Evolutionary conservation across 305 asterid genomes (phyloP).

Genomic region (Fraxinus sp.): DNA sequence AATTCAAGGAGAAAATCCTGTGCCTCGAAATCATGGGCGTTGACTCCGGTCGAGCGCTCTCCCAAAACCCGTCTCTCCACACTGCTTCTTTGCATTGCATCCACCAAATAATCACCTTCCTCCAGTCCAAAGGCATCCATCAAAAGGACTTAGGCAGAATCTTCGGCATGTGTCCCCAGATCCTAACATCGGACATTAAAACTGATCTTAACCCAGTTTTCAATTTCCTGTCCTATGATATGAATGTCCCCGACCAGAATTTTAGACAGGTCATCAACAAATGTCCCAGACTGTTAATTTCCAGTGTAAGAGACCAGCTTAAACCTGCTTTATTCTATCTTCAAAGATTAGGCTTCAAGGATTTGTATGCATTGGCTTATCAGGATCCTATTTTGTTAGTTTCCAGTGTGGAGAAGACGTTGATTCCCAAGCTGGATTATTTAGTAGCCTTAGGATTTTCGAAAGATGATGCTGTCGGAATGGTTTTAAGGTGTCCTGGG

Average conservation of each 20-base stretch:
- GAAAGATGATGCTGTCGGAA: conserved; percentile 51
- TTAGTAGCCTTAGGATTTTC: conserved; percentile 58
- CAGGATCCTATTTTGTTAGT: conserved; percentile 74
- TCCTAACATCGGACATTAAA: conserved; percentile 64
- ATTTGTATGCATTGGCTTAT: conserved; percentile 53
- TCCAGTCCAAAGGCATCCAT: conserved; percentile 79
- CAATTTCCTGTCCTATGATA: conserved; percentile 57
- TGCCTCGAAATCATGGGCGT: conserved; percentile 93
- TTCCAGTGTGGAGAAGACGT: conserved; percentile 73
- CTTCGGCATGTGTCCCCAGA: conserved; percentile 79
- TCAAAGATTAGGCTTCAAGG: conserved; percentile 62
- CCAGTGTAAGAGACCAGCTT: conserved; percentile 67
- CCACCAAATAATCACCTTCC: conserved; percentile 62
- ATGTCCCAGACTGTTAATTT: conserved; percentile 65
- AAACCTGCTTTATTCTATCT: conserved; percentile 80
- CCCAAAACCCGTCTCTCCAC: conserved; percentile 68
- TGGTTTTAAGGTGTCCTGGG: conserved; percentile 81
- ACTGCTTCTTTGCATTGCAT: conserved; percentile 58
- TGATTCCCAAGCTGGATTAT: conserved; percentile 67
- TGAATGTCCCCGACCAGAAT: conserved; percentile 59
- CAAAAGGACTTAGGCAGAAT: conserved; percentile 76
- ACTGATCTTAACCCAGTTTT: conserved; percentile 70
- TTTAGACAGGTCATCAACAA: conserved; percentile 65
- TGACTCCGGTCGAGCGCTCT: conserved; percentile 72
- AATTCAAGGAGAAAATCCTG: conserved; percentile 84